Conservation (phyloP, 805 yeast species). For the Teunomyces funiuensis region DNA sequence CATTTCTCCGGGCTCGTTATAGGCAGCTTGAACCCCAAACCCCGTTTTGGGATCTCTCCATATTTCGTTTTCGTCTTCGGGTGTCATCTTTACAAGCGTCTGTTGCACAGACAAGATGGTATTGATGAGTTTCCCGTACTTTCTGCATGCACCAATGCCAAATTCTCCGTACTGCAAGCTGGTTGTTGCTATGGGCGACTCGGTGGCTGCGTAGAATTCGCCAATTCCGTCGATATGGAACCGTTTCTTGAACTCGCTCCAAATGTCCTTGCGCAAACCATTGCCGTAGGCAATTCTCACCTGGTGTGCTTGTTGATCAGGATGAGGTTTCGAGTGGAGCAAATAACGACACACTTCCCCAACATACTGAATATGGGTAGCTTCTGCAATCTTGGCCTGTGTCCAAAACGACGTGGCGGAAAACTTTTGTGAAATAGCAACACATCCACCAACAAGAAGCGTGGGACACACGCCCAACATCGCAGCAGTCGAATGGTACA, state of each 20-base stretch:
- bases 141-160: conserved; percentile 88
- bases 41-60: conserved; percentile 70
- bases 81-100: conserved; percentile 70
- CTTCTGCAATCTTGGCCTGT: conserved; percentile 66
- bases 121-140: conserved; percentile 64
- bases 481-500: conserved; percentile 93
- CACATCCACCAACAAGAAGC: conserved; percentile 63
- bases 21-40: conserved; percentile 51
- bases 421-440: conserved; percentile 77
- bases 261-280: conserved; percentile 85
- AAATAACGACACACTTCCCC: conserved; percentile 93
- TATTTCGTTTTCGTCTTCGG: conserved; percentile 70
- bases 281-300: conserved; percentile 82
- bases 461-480: conserved; percentile 79
- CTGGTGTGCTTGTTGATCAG: conserved; percentile 61
- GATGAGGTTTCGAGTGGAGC: conserved; percentile 61
- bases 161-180: conserved; percentile 72
- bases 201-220: conserved; percentile 93
- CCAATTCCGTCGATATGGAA: conserved; percentile 77
- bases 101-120: conserved; percentile 53
- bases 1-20: conserved; percentile 82
- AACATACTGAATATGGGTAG: conserved; percentile 88
- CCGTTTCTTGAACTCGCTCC: conserved; percentile 76
- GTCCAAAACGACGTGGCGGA: conserved; percentile 88
- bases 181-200: conserved; percentile 86